phyloP scores from a whole-genome alignment of 1,284 basidiomycete genomes.

The Cryptococcus amylolentus region DNA sequence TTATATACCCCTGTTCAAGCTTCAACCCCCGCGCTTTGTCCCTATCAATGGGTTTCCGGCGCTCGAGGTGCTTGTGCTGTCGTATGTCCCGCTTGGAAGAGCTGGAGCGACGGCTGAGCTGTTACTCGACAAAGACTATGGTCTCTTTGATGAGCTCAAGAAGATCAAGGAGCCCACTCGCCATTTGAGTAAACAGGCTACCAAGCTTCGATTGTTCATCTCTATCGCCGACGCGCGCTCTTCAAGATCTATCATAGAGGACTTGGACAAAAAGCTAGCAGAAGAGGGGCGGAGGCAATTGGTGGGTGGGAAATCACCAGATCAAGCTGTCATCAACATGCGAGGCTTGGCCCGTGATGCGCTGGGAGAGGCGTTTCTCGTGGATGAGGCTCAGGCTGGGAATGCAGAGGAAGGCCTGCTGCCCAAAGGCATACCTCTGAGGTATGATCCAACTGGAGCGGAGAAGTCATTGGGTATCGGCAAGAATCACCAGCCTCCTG shows the following conservation, averaged over 20 bases:
- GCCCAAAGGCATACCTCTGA: conserved; percentile 8
- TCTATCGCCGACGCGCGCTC: conserved; percentile 3
- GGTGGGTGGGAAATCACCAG: neutral
- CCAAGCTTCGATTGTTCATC: conserved; percentile 11
- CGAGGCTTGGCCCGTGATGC: neutral
- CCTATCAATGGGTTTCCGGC: conserved; percentile 8
- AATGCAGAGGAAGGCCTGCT: conserved; percentile 1
- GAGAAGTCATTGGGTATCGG: neutral
- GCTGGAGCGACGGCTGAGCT: conserved; percentile 10
- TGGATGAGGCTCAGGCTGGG: conserved; percentile 11
- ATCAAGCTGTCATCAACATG: neutral
- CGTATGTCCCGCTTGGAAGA: conserved; percentile 8
- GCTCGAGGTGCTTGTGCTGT: conserved; percentile 8
- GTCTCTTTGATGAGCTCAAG: conserved; percentile 1
- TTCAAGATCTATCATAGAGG: neutral
- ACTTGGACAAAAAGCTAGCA: conserved; percentile 5
- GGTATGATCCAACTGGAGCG: conserved; percentile 1
- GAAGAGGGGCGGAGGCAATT: neutral
- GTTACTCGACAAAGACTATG: conserved; percentile 4
- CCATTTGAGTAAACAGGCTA: neutral
- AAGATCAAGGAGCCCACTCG: conserved; percentile 2
- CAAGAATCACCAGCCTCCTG: neutral
- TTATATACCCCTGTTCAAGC: conserved; percentile 9
- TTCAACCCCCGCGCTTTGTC: conserved; percentile 1
- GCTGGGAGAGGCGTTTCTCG: conserved; percentile 4